A percentile compares a stretch with the other conserved stretches of the same genome.
These are phyloP conservation scores for Populus hybrid DNA, from an alignment of 441 rosid species.

Conservation along the genomic window DNA sequence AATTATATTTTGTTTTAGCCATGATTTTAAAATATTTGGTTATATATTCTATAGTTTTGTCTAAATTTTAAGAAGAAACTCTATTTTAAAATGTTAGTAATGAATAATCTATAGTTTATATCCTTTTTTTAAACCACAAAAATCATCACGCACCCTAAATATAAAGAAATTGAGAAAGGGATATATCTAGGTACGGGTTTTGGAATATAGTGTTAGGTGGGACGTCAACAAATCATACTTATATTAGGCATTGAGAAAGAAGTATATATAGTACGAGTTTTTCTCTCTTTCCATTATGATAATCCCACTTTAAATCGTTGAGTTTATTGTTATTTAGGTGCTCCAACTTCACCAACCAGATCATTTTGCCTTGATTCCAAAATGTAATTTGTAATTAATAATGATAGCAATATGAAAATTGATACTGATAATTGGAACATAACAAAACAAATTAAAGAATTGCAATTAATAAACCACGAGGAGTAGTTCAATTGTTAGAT, in stretches of 20 bases:
- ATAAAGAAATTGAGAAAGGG: too few relatives aligned
- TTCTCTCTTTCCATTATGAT: background rate
- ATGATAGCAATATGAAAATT: too few relatives aligned
- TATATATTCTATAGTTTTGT: too few relatives aligned
- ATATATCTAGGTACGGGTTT: background rate
- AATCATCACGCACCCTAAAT: background rate
- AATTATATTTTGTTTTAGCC: too few relatives aligned
- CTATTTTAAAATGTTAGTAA: too few relatives aligned
- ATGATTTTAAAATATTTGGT: too few relatives aligned
- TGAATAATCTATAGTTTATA: too few relatives aligned
- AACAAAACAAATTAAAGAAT: background rate
- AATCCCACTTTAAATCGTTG: background rate
- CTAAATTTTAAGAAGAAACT: too few relatives aligned
- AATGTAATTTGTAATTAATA: background rate
- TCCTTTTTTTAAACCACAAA: too few relatives aligned
- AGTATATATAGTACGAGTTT: background rate
- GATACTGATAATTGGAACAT: too few relatives aligned
- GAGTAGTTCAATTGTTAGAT: accelerated
- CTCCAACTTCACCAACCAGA: background rate
- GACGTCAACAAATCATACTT: background rate
- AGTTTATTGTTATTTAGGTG: background rate
- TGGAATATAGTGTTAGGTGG: background rate
- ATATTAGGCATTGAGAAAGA: background rate
- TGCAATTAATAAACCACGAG: too few relatives aligned
- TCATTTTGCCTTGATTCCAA: background rate